Percentiles rank a stretch among this genome's conserved stretches.
These are phyloP conservation scores for Lactifluus pinguis DNA, from an alignment of 768 basidiomycete species.

Conservation along the genomic window DNA sequence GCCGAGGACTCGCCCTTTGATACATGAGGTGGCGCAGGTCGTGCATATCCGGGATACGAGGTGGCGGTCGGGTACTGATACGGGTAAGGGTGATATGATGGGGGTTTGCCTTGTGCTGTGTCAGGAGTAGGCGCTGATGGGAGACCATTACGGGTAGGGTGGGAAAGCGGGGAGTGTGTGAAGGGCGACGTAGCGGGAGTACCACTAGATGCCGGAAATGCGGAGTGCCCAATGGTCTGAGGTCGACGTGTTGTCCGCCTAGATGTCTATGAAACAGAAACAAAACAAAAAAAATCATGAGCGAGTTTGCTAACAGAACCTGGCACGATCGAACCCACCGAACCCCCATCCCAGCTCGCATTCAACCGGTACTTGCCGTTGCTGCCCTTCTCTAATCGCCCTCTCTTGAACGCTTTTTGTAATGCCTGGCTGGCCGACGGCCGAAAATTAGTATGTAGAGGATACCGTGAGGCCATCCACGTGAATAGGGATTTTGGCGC, in stretches of 20 bases:
- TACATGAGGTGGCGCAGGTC: conserved; percentile 18
- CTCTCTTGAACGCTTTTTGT: conserved; percentile 78
- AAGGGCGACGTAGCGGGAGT: conserved; percentile 7
- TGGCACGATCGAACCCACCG: conserved; percentile 39
- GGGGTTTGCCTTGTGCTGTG: conserved; percentile 25
- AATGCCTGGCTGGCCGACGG: conserved; percentile 85
- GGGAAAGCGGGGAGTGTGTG: conserved; percentile 10
- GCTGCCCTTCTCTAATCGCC: conserved; percentile 67
- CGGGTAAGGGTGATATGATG: conserved; percentile 32
- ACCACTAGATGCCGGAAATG: conserved; percentile 12
- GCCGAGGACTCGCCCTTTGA: neutral
- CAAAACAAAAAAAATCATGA: neutral
- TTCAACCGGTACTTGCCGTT: conserved; percentile 70
- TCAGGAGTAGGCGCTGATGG: conserved; percentile 28
- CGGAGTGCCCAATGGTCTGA: conserved; percentile 40
- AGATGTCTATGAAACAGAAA: conserved; percentile 47
- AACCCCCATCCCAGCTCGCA: conserved; percentile 72
- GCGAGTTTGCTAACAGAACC: neutral
- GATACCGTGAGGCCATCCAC: conserved; percentile 79
- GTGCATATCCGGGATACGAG: conserved; percentile 24
- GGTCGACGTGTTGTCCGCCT: conserved; percentile 73
- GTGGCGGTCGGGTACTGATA: conserved; percentile 32
- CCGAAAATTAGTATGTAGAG: conserved; percentile 80
- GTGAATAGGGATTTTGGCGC: conserved; percentile 77
- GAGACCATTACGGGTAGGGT: conserved; percentile 11